Evolutionary conservation across 2,329 filamentous ascomycete genomes (phyloP), one percentile per base, ranked within the genome.

Genomic region (Tolypocladium paradoxum): DNA sequence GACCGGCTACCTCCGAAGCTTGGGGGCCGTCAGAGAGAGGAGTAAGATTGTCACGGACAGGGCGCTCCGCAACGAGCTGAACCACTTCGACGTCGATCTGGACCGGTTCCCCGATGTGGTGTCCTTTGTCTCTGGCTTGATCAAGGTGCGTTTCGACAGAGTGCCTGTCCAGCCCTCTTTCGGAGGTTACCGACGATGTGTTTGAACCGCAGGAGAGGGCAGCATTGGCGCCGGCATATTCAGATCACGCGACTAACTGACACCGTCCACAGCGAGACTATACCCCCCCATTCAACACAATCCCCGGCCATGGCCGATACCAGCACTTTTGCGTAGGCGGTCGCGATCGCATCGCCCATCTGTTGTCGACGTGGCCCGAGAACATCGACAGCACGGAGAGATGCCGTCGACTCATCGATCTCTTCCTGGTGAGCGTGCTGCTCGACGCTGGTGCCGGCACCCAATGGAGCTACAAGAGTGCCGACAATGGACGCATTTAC

Each of bases 381-480:
- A 77, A 78, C 12, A 74, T 90, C 40, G 88, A 93, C 66, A 79
- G 76, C 57, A 81, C 82, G 53, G 88, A 92, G 70, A 81, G 83
- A 57, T 88, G 86, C 55, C 83, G 87, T 57, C 80, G 88, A 57
- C 71, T 92, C 56, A 78, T 92, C 55, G 88, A 91, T 61, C 77
- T 92, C 36, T 91, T 90, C 70, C 73, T 90, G 43, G 66, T 93
- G 57, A 92, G 88, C 49, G 88, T 93, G 8, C 74, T 95, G 49
- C 77, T 95, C 9, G 88, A 95, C 65, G 89, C 93, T 5, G 93
- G 93, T 40, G 90, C 93, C 2, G 93, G 93, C 40, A 92, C 84
- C 3, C 79, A 83, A 59, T 99, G 93, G 93, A 85, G 84, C 60
- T 99, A 96, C 73, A 93, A 88, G 74, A 95, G 90, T 65, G 85